These are phyloP conservation scores for Arachnomyces sp. DNA, from an alignment of 2,329 filamentous ascomycete species.

Conservation along the genomic window DNA sequence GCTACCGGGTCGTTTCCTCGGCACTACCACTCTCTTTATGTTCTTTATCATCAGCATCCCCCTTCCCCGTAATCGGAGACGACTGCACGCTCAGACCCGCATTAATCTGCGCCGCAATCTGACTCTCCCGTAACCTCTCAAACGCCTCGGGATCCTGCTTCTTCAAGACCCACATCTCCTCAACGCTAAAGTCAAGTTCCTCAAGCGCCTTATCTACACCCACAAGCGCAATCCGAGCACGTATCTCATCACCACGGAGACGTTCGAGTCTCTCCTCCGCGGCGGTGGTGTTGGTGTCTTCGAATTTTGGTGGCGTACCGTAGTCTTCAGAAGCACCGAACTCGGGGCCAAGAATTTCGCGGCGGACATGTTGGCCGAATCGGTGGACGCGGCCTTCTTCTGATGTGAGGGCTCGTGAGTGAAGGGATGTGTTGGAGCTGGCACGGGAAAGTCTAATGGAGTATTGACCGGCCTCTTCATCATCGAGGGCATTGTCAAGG, in stretches of 20 bases:
- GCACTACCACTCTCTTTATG: too few relatives aligned
- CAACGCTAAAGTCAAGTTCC: conserved; percentile 37
- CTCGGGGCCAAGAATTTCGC: conserved; percentile 50
- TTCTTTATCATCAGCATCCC: too few relatives aligned
- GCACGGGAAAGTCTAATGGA: conserved; percentile 49
- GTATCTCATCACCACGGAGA: conserved; percentile 35
- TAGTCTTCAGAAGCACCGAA: conserved; percentile 32
- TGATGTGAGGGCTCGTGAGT: conserved; percentile 55
- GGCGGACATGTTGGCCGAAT: conserved; percentile 58
- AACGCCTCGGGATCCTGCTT: conserved; percentile 38
- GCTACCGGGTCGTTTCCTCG: not conserved
- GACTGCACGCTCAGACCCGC: conserved; percentile 22
- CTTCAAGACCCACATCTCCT: conserved; percentile 37
- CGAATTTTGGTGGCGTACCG: conserved; percentile 24
- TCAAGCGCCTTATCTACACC: conserved; percentile 35
- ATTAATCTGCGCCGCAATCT: conserved; percentile 41
- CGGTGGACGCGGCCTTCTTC: conserved; percentile 66
- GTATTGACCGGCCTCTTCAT: conserved; percentile 36
- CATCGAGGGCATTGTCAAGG: conserved; percentile 27
- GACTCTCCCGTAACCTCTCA: conserved; percentile 36
- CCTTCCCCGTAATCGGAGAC: not conserved
- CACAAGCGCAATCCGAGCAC: conserved; percentile 30
- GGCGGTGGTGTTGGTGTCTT: conserved; percentile 39
- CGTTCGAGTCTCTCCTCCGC: conserved; percentile 37
- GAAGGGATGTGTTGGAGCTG: conserved; percentile 61